Evolutionary conservation across 352 stramenopile species (phyloP), one percentile per base, ranked within the genome.

Genomic region (Phytophthora niederhauseri): DNA sequence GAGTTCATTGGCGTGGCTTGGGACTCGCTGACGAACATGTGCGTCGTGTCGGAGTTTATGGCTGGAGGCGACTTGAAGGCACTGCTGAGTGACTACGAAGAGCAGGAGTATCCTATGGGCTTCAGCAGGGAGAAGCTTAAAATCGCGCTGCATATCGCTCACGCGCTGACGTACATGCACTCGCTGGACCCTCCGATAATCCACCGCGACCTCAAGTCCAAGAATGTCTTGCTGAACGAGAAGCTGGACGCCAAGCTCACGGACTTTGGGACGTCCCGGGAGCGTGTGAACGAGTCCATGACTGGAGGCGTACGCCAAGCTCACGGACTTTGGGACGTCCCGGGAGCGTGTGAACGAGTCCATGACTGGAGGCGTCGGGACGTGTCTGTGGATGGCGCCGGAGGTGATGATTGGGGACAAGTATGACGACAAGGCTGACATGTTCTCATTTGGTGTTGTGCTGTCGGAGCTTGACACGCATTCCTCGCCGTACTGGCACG

Each of bases 21-120:
- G 83, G 75, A 87, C 30, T 72, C 66, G 11, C 62, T 87, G 12
- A 64, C 58, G 0, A 79, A 87, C 3, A 73, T 90, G 30, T 78
- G 77, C 15, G 67, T 89, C 8, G 57, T 91, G 19, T 80, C 80
- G 12, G 79, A 91, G 61, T 89, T 78, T 57, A 84, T 89, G 77
- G 73, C 68, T 38, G 80, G 82, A 45, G 82, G 80, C 6, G 77
- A 89, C 56, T 74, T 91, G 36, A 76, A 80, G 19, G 64, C 66
- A 0, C 45, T 89, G 14, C 41, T 91, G 34, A 70, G 31, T 11
- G 57, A 75, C 20, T 75, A 71, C 43, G 64, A 75, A 19, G 56
- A 71, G 11, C 66, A 68, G 1, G 2, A 73, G 1, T 41, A 56
- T 20, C 64, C 66, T 1, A 58, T 60, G 17, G 77, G 77, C 4